Base-by-base conservation (phyloP, 257 asterid species). In the Solanum phureja region DNA sequence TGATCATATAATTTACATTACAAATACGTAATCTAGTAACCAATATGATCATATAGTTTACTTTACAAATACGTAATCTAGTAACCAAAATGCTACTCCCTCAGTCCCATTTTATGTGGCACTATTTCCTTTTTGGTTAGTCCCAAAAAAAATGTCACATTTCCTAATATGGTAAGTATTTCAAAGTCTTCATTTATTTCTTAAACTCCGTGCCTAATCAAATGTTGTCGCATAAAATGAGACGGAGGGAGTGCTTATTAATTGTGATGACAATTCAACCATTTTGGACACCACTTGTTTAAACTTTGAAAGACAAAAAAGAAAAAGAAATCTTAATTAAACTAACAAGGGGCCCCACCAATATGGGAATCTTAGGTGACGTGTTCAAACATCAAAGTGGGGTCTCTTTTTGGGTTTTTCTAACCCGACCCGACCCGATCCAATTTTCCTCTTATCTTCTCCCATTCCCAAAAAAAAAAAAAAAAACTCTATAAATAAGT, bases 401-500 rank as follows among this genome's bases (percentile, higher is more conserved):
- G 18, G 84, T 79, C 64, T 27, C 8, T 44, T 42, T 44, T 9
- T 27, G 66, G 66, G 19, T 5, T 49, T 49, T 3, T 8, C 84
- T 9, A 9, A 46, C 29, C 69, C 83, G 83, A 46, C 29, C 69
- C 83, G 83, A 77, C 9, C 62, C 84, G 64, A 42, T 19, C 40
- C 19, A 49, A 13, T 23, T n/a, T 31, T 11, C 60, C 56, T 76
- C 58, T 40, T 11, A 76, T 76, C 83, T 37, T 76, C 34, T 76
- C 83, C 83, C 58, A 23, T 76, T 76, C 33, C 58, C 34, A 3
- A 2, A 75, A 75, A 27, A 4, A 38, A 4, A 38, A 3, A 24
- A 4, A 16, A 46, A 14, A 49, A 16, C 29, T 49, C 93, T 94
- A 93, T 96, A 96, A 93, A 94, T 95, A 90, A 90, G 77, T 83